phyloP scores from a whole-genome alignment of 2,329 filamentous ascomycete genomes.

The Torrubiella hemipterigena region DNA sequence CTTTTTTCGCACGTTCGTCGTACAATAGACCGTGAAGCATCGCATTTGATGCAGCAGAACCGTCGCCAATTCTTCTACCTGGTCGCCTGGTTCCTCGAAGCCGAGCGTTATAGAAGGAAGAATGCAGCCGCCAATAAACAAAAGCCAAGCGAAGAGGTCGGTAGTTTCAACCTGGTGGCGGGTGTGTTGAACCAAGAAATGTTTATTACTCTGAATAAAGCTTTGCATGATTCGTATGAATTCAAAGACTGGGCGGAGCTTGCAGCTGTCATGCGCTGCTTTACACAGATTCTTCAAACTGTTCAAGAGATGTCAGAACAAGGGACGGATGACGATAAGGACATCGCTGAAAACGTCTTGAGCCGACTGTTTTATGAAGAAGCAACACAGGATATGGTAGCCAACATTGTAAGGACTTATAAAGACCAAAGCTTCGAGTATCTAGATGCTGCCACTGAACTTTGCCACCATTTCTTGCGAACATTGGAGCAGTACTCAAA shows the following conservation, averaged over 20 bases:
- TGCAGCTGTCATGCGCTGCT: slow-evolving; percentile 81
- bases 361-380: slow-evolving; percentile 98
- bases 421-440: slow-evolving; percentile 93
- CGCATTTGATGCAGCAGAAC: slow-evolving; percentile 68
- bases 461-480: slow-evolving; percentile 81
- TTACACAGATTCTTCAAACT: slow-evolving; percentile 85
- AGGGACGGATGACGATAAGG: slow-evolving; percentile 80
- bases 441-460: slow-evolving; percentile 80
- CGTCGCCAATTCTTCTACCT: slow-evolving; percentile 84
- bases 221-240: slow-evolving; percentile 68
- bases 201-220: slow-evolving; percentile 76
- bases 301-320: slow-evolving; percentile 87
- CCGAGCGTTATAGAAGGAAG: slow-evolving; percentile 62
- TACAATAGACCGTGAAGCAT: slow-evolving; percentile 79
- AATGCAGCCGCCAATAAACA: slow-evolving; percentile 42
- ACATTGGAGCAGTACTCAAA: slow-evolving; percentile 91
- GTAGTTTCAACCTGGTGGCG: slow-evolving; percentile 78
- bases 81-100: slow-evolving; percentile 83
- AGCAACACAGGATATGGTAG: slow-evolving; percentile 77
- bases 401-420: slow-evolving; percentile 71
- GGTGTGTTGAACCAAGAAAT: slow-evolving; percentile 89
- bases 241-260: slow-evolving; percentile 81
- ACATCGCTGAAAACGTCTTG: slow-evolving; percentile 95
- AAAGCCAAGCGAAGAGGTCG: slow-evolving; percentile 38
- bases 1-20: slow-evolving; percentile 75